Base-by-base conservation (phyloP, 305 asterid genomes). In the Fraxinus albicans region DNA sequence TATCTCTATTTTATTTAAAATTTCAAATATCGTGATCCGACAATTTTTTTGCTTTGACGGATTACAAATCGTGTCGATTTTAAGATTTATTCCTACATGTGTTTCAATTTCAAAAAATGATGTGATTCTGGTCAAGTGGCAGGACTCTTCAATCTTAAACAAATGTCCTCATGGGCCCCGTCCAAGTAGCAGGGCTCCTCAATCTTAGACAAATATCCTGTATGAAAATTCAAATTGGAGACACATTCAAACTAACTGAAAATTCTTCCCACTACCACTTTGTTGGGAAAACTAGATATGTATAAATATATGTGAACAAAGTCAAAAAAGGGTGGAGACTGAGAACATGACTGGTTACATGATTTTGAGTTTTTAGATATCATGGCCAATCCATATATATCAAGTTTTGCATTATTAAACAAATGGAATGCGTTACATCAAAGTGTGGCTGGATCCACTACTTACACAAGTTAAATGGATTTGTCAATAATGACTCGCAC, bases 371-470 rank as follows among this genome's bases (percentile, higher is more conserved):
- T 42, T 42, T 10, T 1, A 9, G 50, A 42, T 42, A 42, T 42
- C 15, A 42, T 10, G 50, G 15, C 1, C 13, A 40, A 10, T 9
- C 58, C 58, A 44, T 44, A 10, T 10, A 44, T 44, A 44, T 44
- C 4, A 44, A 40, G 47, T 40, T 40, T 40, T 8, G 47, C 47
- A 40, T 40, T 9, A 40, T 40, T 40, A 40, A 40, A 8, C 47
- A 40, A 40, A 40, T 44, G 55, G 21, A 58, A 17, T 58, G 25
- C 23, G 70, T 60, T 60, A 31, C 77, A 47, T 23, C 82, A 70
- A 72, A 76, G 23, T 50, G 35, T 44, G 65, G 63, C 29, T 72
- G 21, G 13, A 78, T 78, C 85, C 76, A 70, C 82, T 78, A 58
- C 3, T 17, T 17, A 27, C 53, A 40, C 79, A 78, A 31, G 19